phyloP scores from a whole-genome alignment of 1,139 yeast genomes.

The Magnusiomyces tetraspermus region DNA sequence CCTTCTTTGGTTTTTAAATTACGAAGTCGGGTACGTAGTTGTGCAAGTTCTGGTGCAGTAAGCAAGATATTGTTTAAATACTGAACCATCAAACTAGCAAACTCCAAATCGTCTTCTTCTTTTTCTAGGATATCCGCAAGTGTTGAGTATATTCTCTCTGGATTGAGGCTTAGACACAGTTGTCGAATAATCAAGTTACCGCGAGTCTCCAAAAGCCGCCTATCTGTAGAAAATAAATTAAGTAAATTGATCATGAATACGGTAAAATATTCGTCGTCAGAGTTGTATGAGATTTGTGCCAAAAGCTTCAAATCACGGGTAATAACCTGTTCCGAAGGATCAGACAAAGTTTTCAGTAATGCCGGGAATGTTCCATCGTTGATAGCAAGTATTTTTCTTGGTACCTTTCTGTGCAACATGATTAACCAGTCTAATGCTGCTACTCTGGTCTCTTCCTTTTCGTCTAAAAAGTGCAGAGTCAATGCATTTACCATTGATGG shows the following conservation, averaged over 20 bases:
- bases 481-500: constrained; percentile 51
- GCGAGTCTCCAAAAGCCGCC: constrained; percentile 54
- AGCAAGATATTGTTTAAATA: constrained; percentile 78
- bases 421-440: constrained; percentile 89
- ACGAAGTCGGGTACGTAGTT: constrained; percentile 60
- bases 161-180: constrained; percentile 67
- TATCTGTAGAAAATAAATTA: constrained; percentile 56
- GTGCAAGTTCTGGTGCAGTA: constrained; percentile 75
- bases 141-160: constrained; percentile 75
- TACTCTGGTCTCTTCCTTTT: constrained; percentile 71
- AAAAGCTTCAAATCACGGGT: constrained; percentile 66
- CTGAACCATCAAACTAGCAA: constrained; percentile 74
- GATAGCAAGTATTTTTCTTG: constrained; percentile 47
- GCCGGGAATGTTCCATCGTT: constrained; percentile 67
- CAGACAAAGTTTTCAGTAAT: constrained; percentile 69
- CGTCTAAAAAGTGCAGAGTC: constrained; percentile 52
- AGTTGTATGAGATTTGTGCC: constrained; percentile 67
- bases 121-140: constrained; percentile 66
- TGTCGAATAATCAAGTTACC: constrained; percentile 82
- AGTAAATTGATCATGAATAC: constrained; percentile 67
- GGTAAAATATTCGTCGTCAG: constrained; percentile 70
- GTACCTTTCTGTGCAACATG: constrained; percentile 67
- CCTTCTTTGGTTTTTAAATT: constrained; percentile 49
- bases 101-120: constrained; percentile 53
- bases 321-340: constrained; percentile 78